Conservation (phyloP, 2,329 filamentous ascomycete species). For the Berkeleyomyces basicola region DNA sequence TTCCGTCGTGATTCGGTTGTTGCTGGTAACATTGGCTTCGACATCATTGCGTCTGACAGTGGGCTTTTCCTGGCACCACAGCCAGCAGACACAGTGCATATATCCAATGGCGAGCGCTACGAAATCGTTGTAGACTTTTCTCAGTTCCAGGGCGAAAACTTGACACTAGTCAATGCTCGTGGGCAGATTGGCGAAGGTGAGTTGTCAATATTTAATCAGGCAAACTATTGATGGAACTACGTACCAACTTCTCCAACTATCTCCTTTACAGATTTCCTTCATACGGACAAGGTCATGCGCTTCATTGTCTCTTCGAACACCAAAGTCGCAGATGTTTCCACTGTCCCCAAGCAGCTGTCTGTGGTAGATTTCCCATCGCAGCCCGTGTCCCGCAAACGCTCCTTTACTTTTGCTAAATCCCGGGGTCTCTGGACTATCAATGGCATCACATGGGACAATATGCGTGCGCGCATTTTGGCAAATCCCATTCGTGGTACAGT, state of each 20-base stretch:
- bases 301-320: slow-evolving; percentile 29
- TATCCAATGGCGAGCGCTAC: slow-evolving; percentile 40
- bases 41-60: slow-evolving; percentile 37
- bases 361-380: slow-evolving; percentile 24
- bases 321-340: slow-evolving; percentile 22
- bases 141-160: slow-evolving; percentile 29
- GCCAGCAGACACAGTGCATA: slow-evolving; percentile 16
- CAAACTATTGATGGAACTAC: not conserved
- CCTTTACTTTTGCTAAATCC: slow-evolving; percentile 29
- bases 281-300: slow-evolving; percentile 35
- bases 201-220: not conserved
- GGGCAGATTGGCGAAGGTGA: slow-evolving; percentile 10
- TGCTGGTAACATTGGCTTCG: slow-evolving; percentile 26
- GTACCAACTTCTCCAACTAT: not conserved
- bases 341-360: slow-evolving; percentile 22
- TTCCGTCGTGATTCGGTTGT: slow-evolving; percentile 23
- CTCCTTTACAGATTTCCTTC: slow-evolving; percentile 26
- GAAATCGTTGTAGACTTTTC: slow-evolving; percentile 42
- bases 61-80: slow-evolving; percentile 27
- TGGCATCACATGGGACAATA: slow-evolving; percentile 30
- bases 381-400: slow-evolving; percentile 24
- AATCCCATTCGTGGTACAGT: slow-evolving; percentile 29
- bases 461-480: slow-evolving; percentile 31
- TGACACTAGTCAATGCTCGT: slow-evolving; percentile 23
- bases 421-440: slow-evolving; percentile 35